Conservation (phyloP, 108 stramenopile genomes). For the Nitzschia sp. region DNA sequence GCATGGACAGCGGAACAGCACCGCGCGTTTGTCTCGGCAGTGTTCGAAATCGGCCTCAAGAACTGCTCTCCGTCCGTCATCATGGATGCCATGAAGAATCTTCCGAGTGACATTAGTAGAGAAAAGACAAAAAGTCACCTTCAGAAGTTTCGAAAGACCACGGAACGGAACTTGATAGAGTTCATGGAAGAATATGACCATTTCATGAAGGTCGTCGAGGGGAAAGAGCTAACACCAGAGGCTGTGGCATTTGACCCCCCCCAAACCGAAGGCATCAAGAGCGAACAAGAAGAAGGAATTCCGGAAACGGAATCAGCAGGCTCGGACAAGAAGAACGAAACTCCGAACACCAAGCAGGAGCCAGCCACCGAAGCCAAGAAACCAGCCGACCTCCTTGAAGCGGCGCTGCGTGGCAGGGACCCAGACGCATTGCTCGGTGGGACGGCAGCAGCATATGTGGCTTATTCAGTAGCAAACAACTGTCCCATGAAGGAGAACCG, state of each 20-base stretch:
- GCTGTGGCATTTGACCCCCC: neutral
- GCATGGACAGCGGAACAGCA: slow-evolving; percentile 39
- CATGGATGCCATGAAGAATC: slow-evolving; percentile 43
- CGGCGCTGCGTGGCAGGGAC: neutral
- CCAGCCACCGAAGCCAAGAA: neutral
- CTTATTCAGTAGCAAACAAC: slow-evolving; percentile 34
- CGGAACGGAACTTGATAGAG: slow-evolving; percentile 26
- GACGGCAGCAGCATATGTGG: slow-evolving; percentile 36
- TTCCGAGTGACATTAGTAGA: slow-evolving; percentile 25
- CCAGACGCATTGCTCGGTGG: slow-evolving; percentile 35
- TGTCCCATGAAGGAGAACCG: slow-evolving; percentile 10
- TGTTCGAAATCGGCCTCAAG: slow-evolving; percentile 52
- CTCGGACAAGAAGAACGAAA: neutral
- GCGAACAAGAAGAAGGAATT: neutral
- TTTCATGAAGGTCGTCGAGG: slow-evolving; percentile 14
- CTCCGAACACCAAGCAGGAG: neutral
- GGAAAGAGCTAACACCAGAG: neutral
- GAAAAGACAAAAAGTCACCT: slow-evolving; percentile 57
- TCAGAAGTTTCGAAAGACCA: slow-evolving; percentile 53
- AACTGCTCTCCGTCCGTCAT: slow-evolving; percentile 50
- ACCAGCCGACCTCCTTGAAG: neutral
- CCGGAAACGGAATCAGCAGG: neutral
- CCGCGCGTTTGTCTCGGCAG: slow-evolving; percentile 41
- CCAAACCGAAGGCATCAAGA: neutral
- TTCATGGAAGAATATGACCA: slow-evolving; percentile 52